Base-by-base conservation (phyloP, 75 land plant species). In the Pinus taeda region DNA sequence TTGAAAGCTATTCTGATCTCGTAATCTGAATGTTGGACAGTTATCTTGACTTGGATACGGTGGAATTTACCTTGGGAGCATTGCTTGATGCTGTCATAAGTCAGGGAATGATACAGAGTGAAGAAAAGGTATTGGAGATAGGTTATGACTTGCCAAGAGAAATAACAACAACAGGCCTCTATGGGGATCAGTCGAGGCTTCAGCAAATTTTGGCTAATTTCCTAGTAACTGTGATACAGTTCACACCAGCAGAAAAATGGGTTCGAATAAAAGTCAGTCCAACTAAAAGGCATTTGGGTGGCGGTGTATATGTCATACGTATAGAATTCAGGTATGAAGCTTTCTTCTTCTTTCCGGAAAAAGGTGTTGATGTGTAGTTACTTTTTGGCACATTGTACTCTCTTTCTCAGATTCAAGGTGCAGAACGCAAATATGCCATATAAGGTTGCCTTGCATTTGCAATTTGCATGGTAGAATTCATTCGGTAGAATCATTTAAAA, bases 191-290 rank as follows among this genome's bases (percentile, higher is more conserved):
- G 75, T 49, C 81, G 64, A 81, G 92, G 81, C 90, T 90, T 79
- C 92, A 90, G 71, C 92, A 90, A 70, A 75, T 88, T 66, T 74
- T 88, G 18, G 87, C 88, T 45, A 79, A 76, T 74, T 90, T 90
- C 75, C 75, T 90, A 84, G 39, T 72, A 29, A 59, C 76, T 18
- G 81, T 83, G 20, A 82, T 90, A 56, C 85, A 83, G 37, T 88
- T 75, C 74, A 76, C 92, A 18, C 77, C 89, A 18, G 29, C 14
- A 55, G 87, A 88, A 45, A 82, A 87, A 70, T 88, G 83, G 64
- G 77, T 91, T 37, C 65, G 36, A 26, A 65, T 89, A 39, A 75
- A 70, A 33, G 80, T 84, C n/a, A 77, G 42, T 36, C 55, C 85
- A 74, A 72, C 63, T 18, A 89, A 79, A 79, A 88, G 87, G 59